Conservation (phyloP, 2,329 filamentous ascomycete species). For the Xylariaceae sp. region DNA sequence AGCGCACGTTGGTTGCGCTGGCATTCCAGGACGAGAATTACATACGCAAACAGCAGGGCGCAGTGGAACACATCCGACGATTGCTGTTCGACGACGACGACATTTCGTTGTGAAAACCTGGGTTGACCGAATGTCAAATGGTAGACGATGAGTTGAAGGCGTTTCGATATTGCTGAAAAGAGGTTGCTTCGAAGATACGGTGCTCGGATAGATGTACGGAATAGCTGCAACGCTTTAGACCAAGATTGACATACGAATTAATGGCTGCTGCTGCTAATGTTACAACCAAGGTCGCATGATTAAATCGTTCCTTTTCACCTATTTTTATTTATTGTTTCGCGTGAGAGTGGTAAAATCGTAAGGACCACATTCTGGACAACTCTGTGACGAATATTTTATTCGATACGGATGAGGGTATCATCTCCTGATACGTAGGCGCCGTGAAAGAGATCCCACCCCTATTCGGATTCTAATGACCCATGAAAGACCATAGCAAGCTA, state of each 20-base stretch:
- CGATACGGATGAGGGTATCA: too few species aligned
- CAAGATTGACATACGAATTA: background rate
- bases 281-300: background rate
- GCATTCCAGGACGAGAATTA: slow-evolving; percentile 71
- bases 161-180: too few species aligned
- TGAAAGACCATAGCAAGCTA: background rate
- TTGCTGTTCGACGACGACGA: slow-evolving; percentile 34
- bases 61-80: slow-evolving; percentile 45
- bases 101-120: background rate
- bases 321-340: too few species aligned
- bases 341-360: too few species aligned
- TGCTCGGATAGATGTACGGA: slow-evolving; percentile 2
- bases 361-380: too few species aligned
- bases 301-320: too few species aligned
- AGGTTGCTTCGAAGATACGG: slow-evolving; percentile 5
- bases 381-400: too few species aligned
- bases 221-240: background rate
- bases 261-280: background rate
- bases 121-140: background rate
- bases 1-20: slow-evolving; percentile 69
- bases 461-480: background rate
- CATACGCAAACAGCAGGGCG: slow-evolving; percentile 39
- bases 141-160: background rate
- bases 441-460: too few species aligned
- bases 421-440: too few species aligned